These are phyloP conservation scores for Fusarium sp. DNA, from an alignment of 2,329 filamentous ascomycete genomes.

Conservation along the genomic window DNA sequence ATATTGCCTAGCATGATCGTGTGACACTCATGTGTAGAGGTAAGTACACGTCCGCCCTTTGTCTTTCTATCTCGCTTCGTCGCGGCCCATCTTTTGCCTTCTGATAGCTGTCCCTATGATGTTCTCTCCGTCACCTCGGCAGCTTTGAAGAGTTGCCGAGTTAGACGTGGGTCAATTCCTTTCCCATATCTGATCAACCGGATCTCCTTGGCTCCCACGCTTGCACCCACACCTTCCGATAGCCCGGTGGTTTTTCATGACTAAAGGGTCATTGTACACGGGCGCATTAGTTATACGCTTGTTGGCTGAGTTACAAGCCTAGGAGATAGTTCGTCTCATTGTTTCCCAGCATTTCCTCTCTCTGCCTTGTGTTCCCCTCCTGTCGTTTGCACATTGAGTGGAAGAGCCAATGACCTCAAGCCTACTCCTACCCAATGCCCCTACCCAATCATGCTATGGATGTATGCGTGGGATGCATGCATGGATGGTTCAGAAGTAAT, in stretches of 20 bases:
- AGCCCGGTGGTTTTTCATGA: constrained; percentile 41
- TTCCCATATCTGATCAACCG: constrained; percentile 25
- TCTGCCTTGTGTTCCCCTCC: constrained; percentile 6
- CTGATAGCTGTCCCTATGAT: background rate
- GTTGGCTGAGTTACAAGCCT: constrained; percentile 5
- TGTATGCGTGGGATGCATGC: constrained; percentile 49
- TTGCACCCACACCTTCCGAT: constrained; percentile 32
- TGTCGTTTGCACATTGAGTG: background rate
- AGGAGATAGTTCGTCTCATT: background rate
- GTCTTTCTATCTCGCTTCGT: background rate
- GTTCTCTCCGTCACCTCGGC: background rate
- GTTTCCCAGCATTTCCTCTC: background rate
- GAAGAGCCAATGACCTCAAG: constrained; percentile 9
- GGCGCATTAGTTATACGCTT: constrained; percentile 35
- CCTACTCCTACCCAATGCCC: background rate
- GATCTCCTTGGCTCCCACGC: constrained; percentile 25
- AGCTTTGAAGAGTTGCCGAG: constrained; percentile 22
- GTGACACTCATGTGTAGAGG: constrained; percentile 10
- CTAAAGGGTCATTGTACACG: constrained; percentile 38
- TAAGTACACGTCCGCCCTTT: constrained; percentile 13
- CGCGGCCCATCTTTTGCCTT: background rate
- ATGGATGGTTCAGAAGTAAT: constrained; percentile 32
- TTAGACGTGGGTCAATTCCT: constrained; percentile 37
- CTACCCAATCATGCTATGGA: constrained; percentile 23
- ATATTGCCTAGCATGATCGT: background rate